Base-by-base conservation (phyloP, 202 grass and related monocot species). In the Panicum virgatum region DNA sequence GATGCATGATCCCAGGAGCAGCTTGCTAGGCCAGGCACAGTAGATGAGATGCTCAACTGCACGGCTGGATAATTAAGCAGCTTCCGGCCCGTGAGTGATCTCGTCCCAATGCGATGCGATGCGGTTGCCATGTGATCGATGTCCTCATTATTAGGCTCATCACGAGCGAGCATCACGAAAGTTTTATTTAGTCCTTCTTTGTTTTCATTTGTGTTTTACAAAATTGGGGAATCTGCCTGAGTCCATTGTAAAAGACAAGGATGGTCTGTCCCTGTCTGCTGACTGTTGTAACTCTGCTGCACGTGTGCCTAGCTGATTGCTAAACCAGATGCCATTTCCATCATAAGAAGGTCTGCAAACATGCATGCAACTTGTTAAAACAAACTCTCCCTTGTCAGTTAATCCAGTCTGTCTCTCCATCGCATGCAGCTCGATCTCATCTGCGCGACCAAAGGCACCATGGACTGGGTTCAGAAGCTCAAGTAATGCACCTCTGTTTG, bases 401-500 rank as follows among this genome's bases (percentile, higher is more conserved):
- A 60, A 30, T 54, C 15, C 30, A 34, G 8, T 43, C n/a, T 59
- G 19, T 5, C 19, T 51, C 4, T 9, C 75, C 77, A 93, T 13
- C 72, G 83, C 83, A 98, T 76, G 83, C 83, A 98, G 89, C 88
- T 98, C 32, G 96, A 98, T 65, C 69, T 98, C 69, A 98, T 98
- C 75, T 98, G 96, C 84, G 88, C 96, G 43, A 98, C 96, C 45
- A 95, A 95, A 77, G 96, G 92, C 14, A 90, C 90, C 12, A 48
- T 93, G 80, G 88, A 92, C 38, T 98, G 96, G 96, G 77, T 98
- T 73, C 88, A 88, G 22, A 98, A 91, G 67, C 92, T 98, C 77
- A 83, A 89, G 96, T 98, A 77, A 88, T 52, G 50, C 19, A 45
- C 0, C 10, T 23, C 12, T 69, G 40, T 57, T 6, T 50, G 25